Conservation (phyloP, 106 monocot genomes). For the Vanilla planifolia region DNA sequence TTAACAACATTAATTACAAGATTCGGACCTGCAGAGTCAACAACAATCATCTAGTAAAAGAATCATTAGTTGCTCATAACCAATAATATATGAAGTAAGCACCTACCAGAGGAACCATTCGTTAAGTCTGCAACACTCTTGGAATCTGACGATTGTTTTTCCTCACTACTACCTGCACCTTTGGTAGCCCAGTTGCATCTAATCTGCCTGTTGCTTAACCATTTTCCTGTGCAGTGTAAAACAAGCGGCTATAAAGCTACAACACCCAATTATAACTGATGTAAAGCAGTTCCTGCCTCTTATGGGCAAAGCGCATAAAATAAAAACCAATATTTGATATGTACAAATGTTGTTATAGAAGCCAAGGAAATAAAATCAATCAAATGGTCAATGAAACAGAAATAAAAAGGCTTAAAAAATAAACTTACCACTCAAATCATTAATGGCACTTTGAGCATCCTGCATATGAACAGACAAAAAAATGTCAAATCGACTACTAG, state of each 20-base stretch:
- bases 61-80: too few species aligned
- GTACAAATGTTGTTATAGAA: too few species aligned
- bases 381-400: too few species aligned
- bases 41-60: too few species aligned
- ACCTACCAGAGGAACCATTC: neutral
- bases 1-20: too few species aligned
- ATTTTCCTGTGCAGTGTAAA: slow-evolving; percentile 29
- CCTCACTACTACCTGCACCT: slow-evolving; percentile 36
- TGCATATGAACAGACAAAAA: slow-evolving; percentile 9
- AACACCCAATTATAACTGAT: neutral
- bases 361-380: too few species aligned
- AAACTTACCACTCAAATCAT: slow-evolving; percentile 41
- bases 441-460: slow-evolving; percentile 63
- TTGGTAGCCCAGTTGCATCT: slow-evolving; percentile 78
- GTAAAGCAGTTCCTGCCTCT: too few species aligned
- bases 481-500: neutral
- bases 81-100: neutral
- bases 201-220: slow-evolving; percentile 62
- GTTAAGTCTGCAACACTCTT: slow-evolving; percentile 41
- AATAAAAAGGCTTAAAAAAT: neutral
- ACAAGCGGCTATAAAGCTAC: neutral
- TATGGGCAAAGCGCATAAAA: too few species aligned
- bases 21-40: too few species aligned
- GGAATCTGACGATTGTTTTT: slow-evolving; percentile 36
- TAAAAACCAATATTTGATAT: too few species aligned